A percentile compares a stretch with the other conserved stretches of the same genome.
Conservation (phyloP, 208 protist genomes). For the Leishmania braziliensis region DNA sequence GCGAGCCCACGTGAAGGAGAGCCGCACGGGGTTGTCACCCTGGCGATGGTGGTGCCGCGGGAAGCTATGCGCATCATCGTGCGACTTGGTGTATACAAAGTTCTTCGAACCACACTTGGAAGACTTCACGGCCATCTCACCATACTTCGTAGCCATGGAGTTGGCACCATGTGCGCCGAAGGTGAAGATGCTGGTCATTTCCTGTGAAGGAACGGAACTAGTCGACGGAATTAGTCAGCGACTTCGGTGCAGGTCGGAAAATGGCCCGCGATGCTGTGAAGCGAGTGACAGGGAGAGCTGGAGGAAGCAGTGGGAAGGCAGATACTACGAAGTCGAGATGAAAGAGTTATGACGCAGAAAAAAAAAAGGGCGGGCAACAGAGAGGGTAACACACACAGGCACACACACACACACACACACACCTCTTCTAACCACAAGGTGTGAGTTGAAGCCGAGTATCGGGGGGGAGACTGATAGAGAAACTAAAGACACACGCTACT, state of each 20-base stretch:
- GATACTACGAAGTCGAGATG: background rate
- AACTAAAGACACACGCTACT: too few species aligned
- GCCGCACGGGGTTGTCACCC: constrained; percentile 74
- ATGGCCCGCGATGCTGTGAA: background rate
- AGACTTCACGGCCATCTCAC: constrained; percentile 57
- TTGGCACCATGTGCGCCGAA: constrained; percentile 71
- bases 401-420: background rate
- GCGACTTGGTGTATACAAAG: constrained; percentile 79
- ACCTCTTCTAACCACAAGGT: background rate
- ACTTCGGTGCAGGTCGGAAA: background rate
- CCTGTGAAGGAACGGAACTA: background rate
- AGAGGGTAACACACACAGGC: background rate
- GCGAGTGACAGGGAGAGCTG: background rate
- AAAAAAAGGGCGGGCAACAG: background rate
- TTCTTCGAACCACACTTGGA: constrained; percentile 84
- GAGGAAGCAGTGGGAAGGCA: background rate
- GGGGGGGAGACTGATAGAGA: background rate
- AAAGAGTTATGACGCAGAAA: background rate
- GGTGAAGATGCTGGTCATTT: constrained; percentile 84
- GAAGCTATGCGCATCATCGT: constrained; percentile 72
- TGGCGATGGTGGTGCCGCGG: constrained; percentile 83
- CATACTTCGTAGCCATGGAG: constrained; percentile 71
- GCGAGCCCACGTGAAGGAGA: constrained; percentile 70
- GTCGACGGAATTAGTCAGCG: background rate
- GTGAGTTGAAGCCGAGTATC: background rate